Percentiles rank a stretch among this genome's conserved stretches.
Evolutionary conservation across 2,329 filamentous ascomycete species (phyloP).

Genomic region (Furcasterigmium furcatum): DNA sequence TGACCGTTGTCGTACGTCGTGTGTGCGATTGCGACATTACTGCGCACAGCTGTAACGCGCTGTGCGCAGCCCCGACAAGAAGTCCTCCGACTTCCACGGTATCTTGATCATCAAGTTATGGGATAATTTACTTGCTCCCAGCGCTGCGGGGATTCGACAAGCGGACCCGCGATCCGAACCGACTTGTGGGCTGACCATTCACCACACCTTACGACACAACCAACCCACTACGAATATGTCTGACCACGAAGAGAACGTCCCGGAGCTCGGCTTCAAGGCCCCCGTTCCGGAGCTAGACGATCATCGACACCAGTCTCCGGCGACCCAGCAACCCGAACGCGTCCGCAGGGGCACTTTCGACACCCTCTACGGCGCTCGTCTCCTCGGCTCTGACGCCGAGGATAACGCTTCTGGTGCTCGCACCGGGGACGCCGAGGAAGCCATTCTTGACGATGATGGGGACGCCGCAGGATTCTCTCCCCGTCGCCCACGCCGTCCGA

Average conservation of each 20-base stretch:
- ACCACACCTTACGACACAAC: neutral
- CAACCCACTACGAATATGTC: conserved; percentile 52
- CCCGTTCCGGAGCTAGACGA: conserved; percentile 83
- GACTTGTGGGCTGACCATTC: neutral
- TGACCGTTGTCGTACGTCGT: no score
- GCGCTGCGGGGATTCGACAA: neutral
- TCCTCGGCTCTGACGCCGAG: conserved; percentile 31
- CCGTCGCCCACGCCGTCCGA: conserved; percentile 49
- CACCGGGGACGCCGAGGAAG: conserved; percentile 83
- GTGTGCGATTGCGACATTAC: no score
- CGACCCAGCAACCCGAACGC: conserved; percentile 57
- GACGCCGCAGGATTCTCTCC: conserved; percentile 38
- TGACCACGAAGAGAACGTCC: conserved; percentile 57
- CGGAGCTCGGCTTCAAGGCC: conserved; percentile 65
- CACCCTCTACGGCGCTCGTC: conserved; percentile 57
- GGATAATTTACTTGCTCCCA: neutral
- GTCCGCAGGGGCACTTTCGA: conserved; percentile 71
- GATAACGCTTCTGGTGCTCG: conserved; percentile 33
- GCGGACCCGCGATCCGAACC: neutral
- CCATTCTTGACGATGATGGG: conserved; percentile 73
- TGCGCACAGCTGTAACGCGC: neutral
- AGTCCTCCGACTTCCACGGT: neutral
- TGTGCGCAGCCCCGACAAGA: neutral
- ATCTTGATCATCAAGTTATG: conserved; percentile 3
- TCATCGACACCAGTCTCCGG: conserved; percentile 67